Conservation (phyloP, 2,329 filamentous ascomycete genomes). For the Fusarium musae region DNA sequence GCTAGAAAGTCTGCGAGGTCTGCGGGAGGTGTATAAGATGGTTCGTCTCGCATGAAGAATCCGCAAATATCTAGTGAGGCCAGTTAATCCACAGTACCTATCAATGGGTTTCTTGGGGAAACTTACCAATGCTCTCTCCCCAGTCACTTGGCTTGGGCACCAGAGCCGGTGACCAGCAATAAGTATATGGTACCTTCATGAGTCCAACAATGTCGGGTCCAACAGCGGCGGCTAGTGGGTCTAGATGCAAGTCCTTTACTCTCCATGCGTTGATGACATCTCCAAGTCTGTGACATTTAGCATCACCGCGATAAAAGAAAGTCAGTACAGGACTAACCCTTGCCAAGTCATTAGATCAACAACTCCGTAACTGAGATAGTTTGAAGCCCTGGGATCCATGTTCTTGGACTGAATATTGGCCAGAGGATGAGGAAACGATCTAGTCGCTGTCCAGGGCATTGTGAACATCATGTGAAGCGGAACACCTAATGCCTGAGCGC, state of each 20-base stretch:
- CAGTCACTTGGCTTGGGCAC: slow-evolving; percentile 75
- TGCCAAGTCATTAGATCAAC: slow-evolving; percentile 93
- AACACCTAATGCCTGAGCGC: slow-evolving; percentile 79
- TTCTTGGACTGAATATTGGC: slow-evolving; percentile 69
- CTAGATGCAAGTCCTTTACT: slow-evolving; percentile 72
- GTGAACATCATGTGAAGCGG: slow-evolving; percentile 91
- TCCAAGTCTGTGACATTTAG: slow-evolving; percentile 59
- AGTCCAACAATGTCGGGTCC: slow-evolving; percentile 77
- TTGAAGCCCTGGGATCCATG: slow-evolving; percentile 73
- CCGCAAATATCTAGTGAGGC: slow-evolving; percentile 64
- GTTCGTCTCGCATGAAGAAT: slow-evolving; percentile 78
- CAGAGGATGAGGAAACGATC: slow-evolving; percentile 79
- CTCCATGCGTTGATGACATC: slow-evolving; percentile 82
- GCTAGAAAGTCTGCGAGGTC: slow-evolving; percentile 66
- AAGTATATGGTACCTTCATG: slow-evolving; percentile 78
- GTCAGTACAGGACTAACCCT: slow-evolving; percentile 54
- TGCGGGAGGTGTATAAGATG: slow-evolving; percentile 66
- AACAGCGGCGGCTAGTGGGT: slow-evolving; percentile 81
- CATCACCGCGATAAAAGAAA: rapidly evolving
- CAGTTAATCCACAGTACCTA: not conserved
- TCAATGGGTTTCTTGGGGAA: rapidly evolving
- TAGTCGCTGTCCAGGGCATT: slow-evolving; percentile 80
- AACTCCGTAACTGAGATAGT: slow-evolving; percentile 82
- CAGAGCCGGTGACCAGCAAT: slow-evolving; percentile 74
- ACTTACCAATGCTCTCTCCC: slow-evolving; percentile 71